A percentile compares a stretch with the other conserved stretches of the same genome.
Conservation (phyloP, 2,329 filamentous ascomycete genomes). For the Pseudogymnoascus sp. region DNA sequence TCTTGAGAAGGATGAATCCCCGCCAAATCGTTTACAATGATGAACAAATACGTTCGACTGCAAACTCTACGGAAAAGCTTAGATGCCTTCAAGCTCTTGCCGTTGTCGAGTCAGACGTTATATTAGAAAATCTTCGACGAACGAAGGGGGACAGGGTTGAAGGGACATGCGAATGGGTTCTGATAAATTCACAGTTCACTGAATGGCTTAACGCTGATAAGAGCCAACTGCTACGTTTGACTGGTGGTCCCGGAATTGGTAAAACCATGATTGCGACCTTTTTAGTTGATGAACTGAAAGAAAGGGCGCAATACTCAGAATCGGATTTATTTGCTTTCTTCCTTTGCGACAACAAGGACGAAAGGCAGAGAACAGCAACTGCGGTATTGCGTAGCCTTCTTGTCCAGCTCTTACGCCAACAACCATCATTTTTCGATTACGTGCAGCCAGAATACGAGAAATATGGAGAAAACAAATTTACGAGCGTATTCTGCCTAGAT, state of each 20-base stretch:
- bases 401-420: slow-evolving; percentile 8
- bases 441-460: not conserved
- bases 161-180: not conserved
- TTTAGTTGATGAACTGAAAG: slow-evolving; percentile 4
- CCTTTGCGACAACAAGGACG: slow-evolving; percentile 9
- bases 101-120: not conserved
- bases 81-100: not conserved
- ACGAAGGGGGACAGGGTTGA: not conserved
- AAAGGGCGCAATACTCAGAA: not conserved
- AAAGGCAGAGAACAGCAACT: not conserved
- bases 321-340: not conserved
- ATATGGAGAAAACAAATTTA: not conserved
- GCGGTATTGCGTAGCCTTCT: slow-evolving; percentile 9
- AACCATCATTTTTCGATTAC: not conserved
- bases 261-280: slow-evolving; percentile 9
- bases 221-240: not conserved
- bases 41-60: not conserved
- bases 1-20: not conserved
- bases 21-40: not conserved
- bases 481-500: not conserved
- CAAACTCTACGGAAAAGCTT: not conserved
- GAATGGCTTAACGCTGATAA: not conserved
- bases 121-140: not conserved
- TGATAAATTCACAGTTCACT: not conserved
- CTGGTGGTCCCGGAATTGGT: slow-evolving; percentile 8